Conservation (phyloP, 2,329 filamentous ascomycete genomes). For the Cytospora chrysosperma region DNA sequence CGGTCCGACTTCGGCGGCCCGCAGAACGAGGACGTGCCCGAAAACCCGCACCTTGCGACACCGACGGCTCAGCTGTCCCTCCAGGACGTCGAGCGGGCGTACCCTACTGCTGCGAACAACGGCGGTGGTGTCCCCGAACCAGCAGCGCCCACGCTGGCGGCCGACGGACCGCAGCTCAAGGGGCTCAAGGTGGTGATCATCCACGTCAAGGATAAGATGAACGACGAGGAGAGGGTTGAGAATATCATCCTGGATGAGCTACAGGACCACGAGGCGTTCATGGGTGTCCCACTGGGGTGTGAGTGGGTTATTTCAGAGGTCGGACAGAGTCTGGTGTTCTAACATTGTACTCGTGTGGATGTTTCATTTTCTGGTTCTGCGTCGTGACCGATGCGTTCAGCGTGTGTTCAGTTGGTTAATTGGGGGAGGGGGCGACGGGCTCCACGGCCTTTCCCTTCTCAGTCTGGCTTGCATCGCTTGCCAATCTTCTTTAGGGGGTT, state of each 20-base stretch:
- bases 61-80: conserved; percentile 46
- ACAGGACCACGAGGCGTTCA: conserved; percentile 56
- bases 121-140: conserved; percentile 3
- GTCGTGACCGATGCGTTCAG: not conserved
- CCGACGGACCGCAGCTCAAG: conserved; percentile 52
- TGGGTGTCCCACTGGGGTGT: conserved; percentile 67
- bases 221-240: conserved; percentile 64
- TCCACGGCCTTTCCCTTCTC: not conserved
- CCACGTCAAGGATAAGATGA: conserved; percentile 85
- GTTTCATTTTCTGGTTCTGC: not conserved
- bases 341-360: conserved; percentile 22
- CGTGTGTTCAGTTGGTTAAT: not conserved
- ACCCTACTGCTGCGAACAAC: conserved; percentile 15
- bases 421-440: not conserved
- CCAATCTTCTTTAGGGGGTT: not conserved
- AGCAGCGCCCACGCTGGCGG: conserved; percentile 22
- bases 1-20: conserved; percentile 16
- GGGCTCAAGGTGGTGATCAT: conserved; percentile 85
- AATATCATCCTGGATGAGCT: conserved; percentile 72
- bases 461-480: not conserved
- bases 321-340: conserved; percentile 60
- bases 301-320: conserved; percentile 71
- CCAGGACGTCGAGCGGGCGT: conserved; percentile 15
- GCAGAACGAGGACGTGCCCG: conserved; percentile 30
- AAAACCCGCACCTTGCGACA: conserved; percentile 44